Conservation (phyloP, 2,329 filamentous ascomycete genomes). For the Macroventuria anomochaeta region DNA sequence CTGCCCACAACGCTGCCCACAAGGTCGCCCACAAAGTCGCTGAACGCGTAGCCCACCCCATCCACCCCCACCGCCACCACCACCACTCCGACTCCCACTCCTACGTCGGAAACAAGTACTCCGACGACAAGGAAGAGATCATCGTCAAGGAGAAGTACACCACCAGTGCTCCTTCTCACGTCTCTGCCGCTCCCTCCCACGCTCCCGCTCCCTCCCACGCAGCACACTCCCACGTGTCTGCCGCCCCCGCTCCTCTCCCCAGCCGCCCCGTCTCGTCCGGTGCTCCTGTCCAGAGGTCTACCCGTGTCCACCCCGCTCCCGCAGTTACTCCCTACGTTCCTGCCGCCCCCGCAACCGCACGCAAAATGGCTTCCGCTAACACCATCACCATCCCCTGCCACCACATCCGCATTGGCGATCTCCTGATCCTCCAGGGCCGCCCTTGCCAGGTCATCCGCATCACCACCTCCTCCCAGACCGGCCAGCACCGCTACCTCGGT, state of each 20-base stretch:
- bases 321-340: constrained; percentile 61
- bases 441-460: constrained; percentile 99
- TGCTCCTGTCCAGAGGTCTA: constrained; percentile 42
- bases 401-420: constrained; percentile 98
- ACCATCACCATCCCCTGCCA: constrained; percentile 98
- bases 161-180: constrained; percentile 32
- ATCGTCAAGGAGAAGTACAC: constrained; percentile 56
- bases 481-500: constrained; percentile 99
- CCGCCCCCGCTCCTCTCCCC: constrained; percentile 37
- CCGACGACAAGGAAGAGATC: constrained; percentile 53
- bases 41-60: constrained; percentile 69
- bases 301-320: constrained; percentile 64
- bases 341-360: constrained; percentile 32
- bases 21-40: constrained; percentile 59
- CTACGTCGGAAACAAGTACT: constrained; percentile 42
- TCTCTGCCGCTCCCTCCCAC: constrained; percentile 23
- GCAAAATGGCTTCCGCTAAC: constrained; percentile 68
- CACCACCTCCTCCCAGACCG: constrained; percentile 95
- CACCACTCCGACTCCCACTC: constrained; percentile 45
- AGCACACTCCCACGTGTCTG: constrained; percentile 16
- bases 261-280: constrained; percentile 48
- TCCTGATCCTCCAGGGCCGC: constrained; percentile 97
- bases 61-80: constrained; percentile 63
- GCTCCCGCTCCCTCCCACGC: constrained; percentile 11
- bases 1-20: constrained; percentile 64